Evolutionary conservation across 176 grass and related monocot genomes (phyloP).

Genomic region (Eremochloa ophiuroides): DNA sequence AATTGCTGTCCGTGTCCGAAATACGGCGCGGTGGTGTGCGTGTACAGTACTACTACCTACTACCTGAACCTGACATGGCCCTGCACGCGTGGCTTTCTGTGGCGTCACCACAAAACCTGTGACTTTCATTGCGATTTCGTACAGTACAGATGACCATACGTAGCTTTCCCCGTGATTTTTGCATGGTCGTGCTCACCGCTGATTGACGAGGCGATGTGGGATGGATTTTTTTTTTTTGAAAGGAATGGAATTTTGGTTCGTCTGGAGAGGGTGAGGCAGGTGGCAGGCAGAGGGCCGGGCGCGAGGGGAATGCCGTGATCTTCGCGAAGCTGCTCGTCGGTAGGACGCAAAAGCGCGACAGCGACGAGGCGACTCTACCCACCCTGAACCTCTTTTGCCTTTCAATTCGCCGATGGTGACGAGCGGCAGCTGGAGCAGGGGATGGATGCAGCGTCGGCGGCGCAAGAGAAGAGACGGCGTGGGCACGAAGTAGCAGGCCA

Average conservation of each 20-base stretch:
- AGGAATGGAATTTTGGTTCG: too few species aligned
- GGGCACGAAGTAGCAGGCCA: neutral
- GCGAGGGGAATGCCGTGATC: slow-evolving; percentile 1
- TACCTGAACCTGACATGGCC: neutral
- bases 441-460: slow-evolving; percentile 1
- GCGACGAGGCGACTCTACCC: neutral
- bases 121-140: neutral
- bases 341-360: neutral
- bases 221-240: too few species aligned
- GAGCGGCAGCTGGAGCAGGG: neutral
- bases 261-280: too few species aligned
- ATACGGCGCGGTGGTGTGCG: neutral
- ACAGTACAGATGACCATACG: neutral
- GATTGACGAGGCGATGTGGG: neutral
- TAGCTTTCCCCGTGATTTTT: neutral
- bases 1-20: neutral
- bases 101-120: neutral
- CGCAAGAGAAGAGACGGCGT: neutral
- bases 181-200: neutral
- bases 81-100: slow-evolving; percentile 18
- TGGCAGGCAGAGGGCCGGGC: neutral
- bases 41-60: too few species aligned
- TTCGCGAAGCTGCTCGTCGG: slow-evolving; percentile 8
- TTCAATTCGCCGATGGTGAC: neutral
- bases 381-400: neutral